Evolutionary conservation across 305 asterid species (phyloP), one percentile per base, ranked within the genome.

Genomic region (Nicotiana rustica): DNA sequence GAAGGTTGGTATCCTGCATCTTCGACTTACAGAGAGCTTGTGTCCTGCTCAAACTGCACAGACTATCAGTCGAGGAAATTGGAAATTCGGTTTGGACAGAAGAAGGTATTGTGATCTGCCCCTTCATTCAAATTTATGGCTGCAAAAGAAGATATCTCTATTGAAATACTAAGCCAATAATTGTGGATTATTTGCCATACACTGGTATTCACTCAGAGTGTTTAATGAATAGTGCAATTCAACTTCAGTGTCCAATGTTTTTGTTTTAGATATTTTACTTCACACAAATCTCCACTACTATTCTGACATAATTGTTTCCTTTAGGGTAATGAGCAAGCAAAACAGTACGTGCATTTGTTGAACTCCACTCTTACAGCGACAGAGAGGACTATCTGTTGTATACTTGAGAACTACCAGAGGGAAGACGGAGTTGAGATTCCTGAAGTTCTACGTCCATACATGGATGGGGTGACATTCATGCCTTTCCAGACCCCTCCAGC

Each of bases 1-100:
- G 99, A 95, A 88, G 98, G 91, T 47, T 95, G 99, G 99, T 95
- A 92, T 77, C 99, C 99, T 57, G 94, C 99, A 55, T 95, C 99
- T 38, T 85, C 86, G 64, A 82, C 96, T 4, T 92, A 87, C 66
- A 91, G 98, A 86, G 98, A 95, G 84, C 97, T 93, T 62, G 98
- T 95, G 29, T 95, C 98, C 80, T 95, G 98, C 92, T 95, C 98
- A 19, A 95, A 95, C 85, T 95, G 98, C 88, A 92, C 97, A 4
- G 98, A 95, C 83, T 93, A 90, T 84, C 98, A 95, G 87, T 88
- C 98, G 0, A 92, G 98, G 84, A 91, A 90, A 88, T 86, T 96
- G 83, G 99, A 96, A 88, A 93, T 86, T 77, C 97, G 99, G 73
- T 96, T 13, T 83, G 99, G 98, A 25, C 99, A 96, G 67, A 93